These are phyloP conservation scores for Radiomyces spectabilis DNA, from an alignment of 192 early-diverging fungal genomes.

Conservation along the genomic window DNA sequence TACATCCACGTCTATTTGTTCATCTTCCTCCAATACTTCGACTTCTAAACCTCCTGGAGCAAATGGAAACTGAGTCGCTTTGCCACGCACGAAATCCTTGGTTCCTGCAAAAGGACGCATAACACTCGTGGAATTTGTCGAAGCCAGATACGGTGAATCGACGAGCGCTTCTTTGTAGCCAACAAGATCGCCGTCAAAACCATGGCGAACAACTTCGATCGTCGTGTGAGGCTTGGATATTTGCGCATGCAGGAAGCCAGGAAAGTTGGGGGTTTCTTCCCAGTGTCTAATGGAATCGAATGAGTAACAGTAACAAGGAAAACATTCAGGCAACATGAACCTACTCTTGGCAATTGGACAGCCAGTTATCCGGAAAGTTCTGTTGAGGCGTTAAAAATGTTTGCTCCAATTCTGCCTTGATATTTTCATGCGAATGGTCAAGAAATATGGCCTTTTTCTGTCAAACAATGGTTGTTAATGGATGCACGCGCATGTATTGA, in stretches of 20 bases:
- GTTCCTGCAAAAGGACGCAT: constrained; percentile 44
- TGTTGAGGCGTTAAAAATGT: constrained; percentile 45
- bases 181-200: constrained; percentile 41
- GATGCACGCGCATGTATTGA: too few species aligned
- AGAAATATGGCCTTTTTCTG: too few species aligned
- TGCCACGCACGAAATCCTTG: constrained; percentile 67
- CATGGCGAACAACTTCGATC: constrained; percentile 42
- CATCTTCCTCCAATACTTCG: constrained; percentile 31
- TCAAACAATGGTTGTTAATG: too few species aligned
- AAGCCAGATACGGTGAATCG: constrained; percentile 22
- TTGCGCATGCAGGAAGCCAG: constrained; percentile 31
- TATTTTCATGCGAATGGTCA: constrained; percentile 1
- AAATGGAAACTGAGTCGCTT: constrained; percentile 64
- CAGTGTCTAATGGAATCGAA: constrained; percentile 16
- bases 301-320: not conserved
- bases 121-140: constrained; percentile 69
- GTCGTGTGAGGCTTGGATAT: constrained; percentile 38
- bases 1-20: constrained; percentile 12
- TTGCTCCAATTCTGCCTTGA: constrained; percentile 42
- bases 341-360: constrained; percentile 48
- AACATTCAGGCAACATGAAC: constrained; percentile 5
- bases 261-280: constrained; percentile 35
- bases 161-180: constrained; percentile 34
- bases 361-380: constrained; percentile 45
- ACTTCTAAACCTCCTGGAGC: constrained; percentile 64